Conservation (phyloP, 176 grass and related monocot genomes). For the Saccharum spontaneum region DNA sequence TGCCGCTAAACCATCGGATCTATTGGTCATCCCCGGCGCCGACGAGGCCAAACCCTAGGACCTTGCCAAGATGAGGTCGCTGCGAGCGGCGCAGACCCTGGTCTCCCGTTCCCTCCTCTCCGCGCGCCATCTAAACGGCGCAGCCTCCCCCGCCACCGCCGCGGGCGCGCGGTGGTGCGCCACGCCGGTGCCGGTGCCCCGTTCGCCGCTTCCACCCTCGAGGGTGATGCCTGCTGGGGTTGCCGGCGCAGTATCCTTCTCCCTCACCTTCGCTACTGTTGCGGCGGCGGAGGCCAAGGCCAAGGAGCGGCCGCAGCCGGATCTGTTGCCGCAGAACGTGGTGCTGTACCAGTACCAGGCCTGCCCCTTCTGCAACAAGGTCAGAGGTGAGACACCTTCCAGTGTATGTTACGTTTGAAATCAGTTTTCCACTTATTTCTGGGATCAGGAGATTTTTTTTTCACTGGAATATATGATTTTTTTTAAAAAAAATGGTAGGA, state of each 20-base stretch:
- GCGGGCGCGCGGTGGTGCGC: conserved; percentile 2
- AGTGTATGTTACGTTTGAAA: not conserved
- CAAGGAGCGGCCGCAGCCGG: conserved; percentile 58
- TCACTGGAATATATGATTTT: not conserved
- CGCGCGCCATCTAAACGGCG: conserved; percentile 23
- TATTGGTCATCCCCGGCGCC: not conserved
- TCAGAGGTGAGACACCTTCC: conserved; percentile 61
- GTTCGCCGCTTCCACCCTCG: not conserved
- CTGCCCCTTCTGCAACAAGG: conserved; percentile 98
- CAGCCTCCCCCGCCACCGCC: conserved; percentile 10
- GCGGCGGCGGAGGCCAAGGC: conserved; percentile 59
- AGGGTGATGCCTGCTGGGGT: conserved; percentile 48
- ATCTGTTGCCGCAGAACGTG: conserved; percentile 68
- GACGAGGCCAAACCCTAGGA: not conserved
- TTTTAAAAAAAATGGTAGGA: not conserved
- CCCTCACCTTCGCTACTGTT: conserved; percentile 63
- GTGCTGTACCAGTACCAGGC: conserved; percentile 97
- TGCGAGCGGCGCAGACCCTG: conserved; percentile 44
- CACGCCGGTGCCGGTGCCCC: not conserved
- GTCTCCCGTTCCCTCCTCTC: conserved; percentile 52
- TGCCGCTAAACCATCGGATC: not conserved
- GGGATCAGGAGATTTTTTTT: not conserved
- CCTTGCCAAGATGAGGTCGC: conserved; percentile 42
- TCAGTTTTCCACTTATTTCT: not conserved
- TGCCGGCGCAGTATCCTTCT: conserved; percentile 79